These are phyloP conservation scores for Zymoseptoria crescenta DNA, from an alignment of 2,329 filamentous ascomycete genomes.

Conservation along the genomic window DNA sequence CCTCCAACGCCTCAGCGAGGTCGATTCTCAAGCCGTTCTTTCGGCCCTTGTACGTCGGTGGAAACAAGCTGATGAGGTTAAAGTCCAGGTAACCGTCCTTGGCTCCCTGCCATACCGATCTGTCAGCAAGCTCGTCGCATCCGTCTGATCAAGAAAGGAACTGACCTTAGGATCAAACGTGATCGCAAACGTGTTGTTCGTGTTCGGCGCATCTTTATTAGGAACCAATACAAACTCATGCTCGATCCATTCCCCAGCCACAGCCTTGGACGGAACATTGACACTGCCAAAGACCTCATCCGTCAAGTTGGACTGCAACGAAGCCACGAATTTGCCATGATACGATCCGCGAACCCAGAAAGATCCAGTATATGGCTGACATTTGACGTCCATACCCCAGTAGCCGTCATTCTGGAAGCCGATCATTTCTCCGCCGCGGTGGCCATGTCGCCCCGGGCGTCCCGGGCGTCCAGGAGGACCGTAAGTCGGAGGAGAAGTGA, in stretches of 20 bases:
- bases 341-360: conserved; percentile 40
- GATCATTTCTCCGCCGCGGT: conserved; percentile 27
- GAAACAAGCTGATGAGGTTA: conserved; percentile 44
- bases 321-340: conserved; percentile 32
- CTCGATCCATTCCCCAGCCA: conserved; percentile 23
- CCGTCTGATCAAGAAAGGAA: conserved; percentile 2
- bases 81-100: conserved; percentile 36
- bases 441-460: no score
- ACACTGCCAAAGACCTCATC: conserved; percentile 36
- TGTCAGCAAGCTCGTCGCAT: no score
- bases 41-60: conserved; percentile 44
- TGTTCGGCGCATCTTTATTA: conserved; percentile 34
- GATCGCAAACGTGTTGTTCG: conserved; percentile 44
- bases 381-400: conserved; percentile 45
- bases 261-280: conserved; percentile 21
- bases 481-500: conserved; percentile 12
- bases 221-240: conserved; percentile 35
- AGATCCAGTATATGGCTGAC: conserved; percentile 43
- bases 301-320: conserved; percentile 36
- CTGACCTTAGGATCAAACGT: conserved; percentile 41
- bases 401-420: conserved; percentile 43
- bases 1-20: conserved; percentile 38
- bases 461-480: no score
- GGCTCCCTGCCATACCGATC: no score
- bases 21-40: conserved; percentile 44